Evolutionary conservation across 148 eudicot species (phyloP).

Genomic region (Pouteria glomerata): DNA sequence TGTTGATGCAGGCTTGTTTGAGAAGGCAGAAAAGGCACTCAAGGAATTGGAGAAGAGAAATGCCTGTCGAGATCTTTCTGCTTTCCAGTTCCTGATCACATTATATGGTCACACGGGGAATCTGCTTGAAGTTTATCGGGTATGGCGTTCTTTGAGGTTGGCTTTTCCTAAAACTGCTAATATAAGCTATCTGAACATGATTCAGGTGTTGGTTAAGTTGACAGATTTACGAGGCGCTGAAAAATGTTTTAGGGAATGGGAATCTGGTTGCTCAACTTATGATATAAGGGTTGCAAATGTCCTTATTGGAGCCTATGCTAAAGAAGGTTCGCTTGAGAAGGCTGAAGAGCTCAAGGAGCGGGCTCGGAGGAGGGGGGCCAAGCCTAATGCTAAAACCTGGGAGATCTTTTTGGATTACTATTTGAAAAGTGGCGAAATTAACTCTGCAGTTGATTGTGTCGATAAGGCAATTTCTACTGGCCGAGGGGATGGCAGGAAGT

Average conservation of each 20-base stretch:
- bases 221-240: conserved; percentile 95
- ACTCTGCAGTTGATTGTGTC: conserved; percentile 53
- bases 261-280: conserved; percentile 47
- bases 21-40: conserved; percentile 79
- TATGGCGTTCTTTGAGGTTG: conserved; percentile 86
- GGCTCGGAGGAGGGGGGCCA: conserved; percentile 53
- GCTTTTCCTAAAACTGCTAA: conserved; percentile 77
- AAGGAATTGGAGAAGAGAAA: conserved; percentile 83
- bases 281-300: conserved; percentile 77
- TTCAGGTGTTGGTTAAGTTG: conserved; percentile 68
- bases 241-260: conserved; percentile 86
- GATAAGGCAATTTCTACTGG: conserved; percentile 55
- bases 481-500: conserved; percentile 64
- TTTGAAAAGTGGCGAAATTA: conserved; percentile 49
- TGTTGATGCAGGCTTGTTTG: conserved; percentile 49
- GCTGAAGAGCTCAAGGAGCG: conserved; percentile 54
- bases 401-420: conserved; percentile 70
- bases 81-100: conserved; percentile 76
- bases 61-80: conserved; percentile 39
- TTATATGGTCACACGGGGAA: conserved; percentile 76
- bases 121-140: conserved; percentile 69
- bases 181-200: conserved; percentile 75
- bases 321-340: conserved; percentile 51
- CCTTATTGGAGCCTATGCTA: conserved; percentile 59
- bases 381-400: conserved; percentile 90